Evolutionary conservation across 257 asterid species (phyloP).

Genomic region (Coffea eugenioides): DNA sequence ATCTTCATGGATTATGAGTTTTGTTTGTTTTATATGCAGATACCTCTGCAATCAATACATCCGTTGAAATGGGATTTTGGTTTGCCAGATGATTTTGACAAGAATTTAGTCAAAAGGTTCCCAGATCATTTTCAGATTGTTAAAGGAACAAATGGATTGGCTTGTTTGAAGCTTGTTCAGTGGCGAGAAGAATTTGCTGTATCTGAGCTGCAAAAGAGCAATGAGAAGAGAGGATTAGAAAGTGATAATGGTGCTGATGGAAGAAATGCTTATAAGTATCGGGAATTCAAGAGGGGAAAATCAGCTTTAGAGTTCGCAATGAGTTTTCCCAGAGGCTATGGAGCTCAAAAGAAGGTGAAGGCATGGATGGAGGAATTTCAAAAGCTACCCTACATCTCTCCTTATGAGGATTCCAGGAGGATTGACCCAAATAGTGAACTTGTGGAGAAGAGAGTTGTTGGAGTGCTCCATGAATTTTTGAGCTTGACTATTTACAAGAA

Average conservation of each 20-base stretch:
- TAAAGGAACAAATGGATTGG: slow-evolving; percentile 57
- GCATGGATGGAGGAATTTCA: slow-evolving; percentile 98
- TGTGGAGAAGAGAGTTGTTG: slow-evolving; percentile 95
- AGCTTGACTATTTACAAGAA: slow-evolving; percentile 76
- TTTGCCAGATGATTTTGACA: slow-evolving; percentile 75
- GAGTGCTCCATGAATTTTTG: slow-evolving; percentile 81
- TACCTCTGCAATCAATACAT: slow-evolving; percentile 66
- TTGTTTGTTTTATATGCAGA: slow-evolving; percentile 36
- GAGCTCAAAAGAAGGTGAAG: slow-evolving; percentile 86
- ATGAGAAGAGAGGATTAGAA: slow-evolving; percentile 39
- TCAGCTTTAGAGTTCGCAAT: slow-evolving; percentile 76
- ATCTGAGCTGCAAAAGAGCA: slow-evolving; percentile 74
- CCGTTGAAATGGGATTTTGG: slow-evolving; percentile 94
- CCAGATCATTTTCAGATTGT: slow-evolving; percentile 66
- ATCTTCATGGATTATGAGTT: not conserved
- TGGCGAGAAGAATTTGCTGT: slow-evolving; percentile 74
- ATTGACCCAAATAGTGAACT: slow-evolving; percentile 84
- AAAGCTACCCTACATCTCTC: slow-evolving; percentile 90
- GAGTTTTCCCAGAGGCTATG: slow-evolving; percentile 95
- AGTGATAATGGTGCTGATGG: slow-evolving; percentile 14
- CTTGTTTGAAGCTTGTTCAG: slow-evolving; percentile 57
- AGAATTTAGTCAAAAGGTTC: slow-evolving; percentile 46
- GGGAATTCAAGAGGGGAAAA: slow-evolving; percentile 75
- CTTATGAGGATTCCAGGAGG: slow-evolving; percentile 77
- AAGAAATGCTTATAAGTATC: slow-evolving; percentile 29